Evolutionary conservation across 441 rosid genomes (phyloP).

Genomic region (Erodium trifolium): DNA sequence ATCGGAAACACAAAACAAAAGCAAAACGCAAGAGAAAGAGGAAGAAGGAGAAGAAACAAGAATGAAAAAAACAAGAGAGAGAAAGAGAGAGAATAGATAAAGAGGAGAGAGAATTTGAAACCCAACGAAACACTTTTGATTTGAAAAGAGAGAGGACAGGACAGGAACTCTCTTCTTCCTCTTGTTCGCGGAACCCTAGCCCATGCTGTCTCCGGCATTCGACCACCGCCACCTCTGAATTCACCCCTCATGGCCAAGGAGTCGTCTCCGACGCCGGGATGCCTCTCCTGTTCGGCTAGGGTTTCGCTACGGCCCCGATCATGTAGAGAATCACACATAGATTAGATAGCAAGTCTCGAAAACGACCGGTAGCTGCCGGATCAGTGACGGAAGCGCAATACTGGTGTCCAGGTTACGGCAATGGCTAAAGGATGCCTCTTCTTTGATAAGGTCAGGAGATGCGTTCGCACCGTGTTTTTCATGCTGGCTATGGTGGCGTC

Average conservation of each 20-base stretch:
- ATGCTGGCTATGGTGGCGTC: conserved; percentile 86
- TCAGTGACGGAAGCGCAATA: too few relatives aligned
- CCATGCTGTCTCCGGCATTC: conserved; percentile 10
- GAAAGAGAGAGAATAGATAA: conserved; percentile 10
- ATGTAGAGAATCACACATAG: too few relatives aligned
- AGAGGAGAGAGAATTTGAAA: conserved; percentile 3
- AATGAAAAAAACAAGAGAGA: background rate
- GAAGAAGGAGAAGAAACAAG: conserved; percentile 1
- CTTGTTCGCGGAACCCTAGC: conserved; percentile 18
- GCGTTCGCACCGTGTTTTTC: conserved; percentile 60
- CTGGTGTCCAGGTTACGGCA: background rate
- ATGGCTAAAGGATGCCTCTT: conserved; percentile 48
- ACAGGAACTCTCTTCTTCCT: too few relatives aligned
- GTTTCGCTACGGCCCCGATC: conserved; percentile 17
- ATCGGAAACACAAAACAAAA: background rate
- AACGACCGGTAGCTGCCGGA: too few relatives aligned
- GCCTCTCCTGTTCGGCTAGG: conserved; percentile 11
- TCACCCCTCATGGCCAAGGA: conserved; percentile 20
- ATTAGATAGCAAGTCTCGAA: too few relatives aligned
- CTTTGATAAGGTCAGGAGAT: conserved; percentile 62
- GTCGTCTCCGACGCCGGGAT: conserved; percentile 19
- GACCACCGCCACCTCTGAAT: too few relatives aligned
- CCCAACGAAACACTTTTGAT: conserved; percentile 15
- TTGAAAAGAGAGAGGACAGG: background rate
- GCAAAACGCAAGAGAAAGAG: conserved; percentile 13